These are phyloP conservation scores for Mycena alexandri DNA, from an alignment of 768 basidiomycete genomes.

Conservation along the genomic window DNA sequence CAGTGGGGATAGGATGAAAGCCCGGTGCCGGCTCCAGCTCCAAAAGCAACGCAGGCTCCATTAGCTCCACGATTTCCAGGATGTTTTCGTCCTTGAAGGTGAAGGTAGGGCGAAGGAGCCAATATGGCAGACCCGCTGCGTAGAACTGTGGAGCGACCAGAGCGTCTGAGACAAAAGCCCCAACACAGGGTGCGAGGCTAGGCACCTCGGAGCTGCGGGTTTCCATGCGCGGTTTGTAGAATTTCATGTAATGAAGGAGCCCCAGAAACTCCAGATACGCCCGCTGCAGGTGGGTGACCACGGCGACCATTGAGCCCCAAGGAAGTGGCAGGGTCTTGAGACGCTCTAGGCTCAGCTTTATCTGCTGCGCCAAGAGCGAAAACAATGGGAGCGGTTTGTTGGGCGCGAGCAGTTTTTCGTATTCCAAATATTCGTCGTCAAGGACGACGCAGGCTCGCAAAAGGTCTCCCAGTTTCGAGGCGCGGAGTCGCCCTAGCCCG, in stretches of 20 bases:
- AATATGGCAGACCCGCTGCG: conserved; percentile 39
- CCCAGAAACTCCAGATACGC: conserved; percentile 26
- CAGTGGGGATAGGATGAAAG: neutral
- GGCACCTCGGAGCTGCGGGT: neutral
- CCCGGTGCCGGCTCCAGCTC: neutral
- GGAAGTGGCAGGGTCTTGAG: neutral
- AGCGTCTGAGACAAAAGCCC: conserved; percentile 30
- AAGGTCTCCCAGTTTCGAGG: neutral
- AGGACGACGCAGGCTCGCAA: neutral
- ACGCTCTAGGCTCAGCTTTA: neutral
- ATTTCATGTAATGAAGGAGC: neutral
- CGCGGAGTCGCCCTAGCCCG: neutral
- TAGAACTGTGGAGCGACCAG: conserved; percentile 24
- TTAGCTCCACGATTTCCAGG: neutral
- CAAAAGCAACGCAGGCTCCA: neutral
- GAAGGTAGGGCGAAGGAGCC: conserved; percentile 31
- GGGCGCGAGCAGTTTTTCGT: neutral
- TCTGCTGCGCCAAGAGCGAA: neutral
- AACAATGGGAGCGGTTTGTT: neutral
- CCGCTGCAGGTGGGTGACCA: conserved; percentile 33
- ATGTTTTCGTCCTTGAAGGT: neutral
- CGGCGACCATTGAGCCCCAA: neutral
- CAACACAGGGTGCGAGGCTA: conserved; percentile 11
- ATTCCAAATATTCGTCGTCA: neutral
- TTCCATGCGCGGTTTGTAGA: neutral